These are phyloP conservation scores for Penicillium bialowiezense DNA, from an alignment of 495 filamentous ascomycete genomes.

Conservation along the genomic window DNA sequence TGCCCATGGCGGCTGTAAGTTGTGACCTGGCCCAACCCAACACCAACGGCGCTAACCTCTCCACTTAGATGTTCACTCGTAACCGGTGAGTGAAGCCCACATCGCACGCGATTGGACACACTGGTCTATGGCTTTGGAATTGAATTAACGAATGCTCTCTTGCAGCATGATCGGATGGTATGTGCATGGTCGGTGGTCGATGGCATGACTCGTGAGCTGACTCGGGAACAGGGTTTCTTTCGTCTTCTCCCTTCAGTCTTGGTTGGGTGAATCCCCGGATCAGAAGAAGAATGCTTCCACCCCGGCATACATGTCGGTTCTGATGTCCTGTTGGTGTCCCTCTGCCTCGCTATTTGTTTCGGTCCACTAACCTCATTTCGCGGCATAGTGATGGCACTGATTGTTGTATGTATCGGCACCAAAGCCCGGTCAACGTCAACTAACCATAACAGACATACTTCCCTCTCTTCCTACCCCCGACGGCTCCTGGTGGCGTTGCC, in stretches of 20 bases:
- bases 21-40: neutral
- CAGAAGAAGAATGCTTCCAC: conserved; percentile 63
- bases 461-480: conserved; percentile 75
- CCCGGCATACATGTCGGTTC: conserved; percentile 79
- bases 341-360: neutral
- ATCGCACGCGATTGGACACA: neutral
- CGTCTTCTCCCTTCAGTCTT: conserved; percentile 77
- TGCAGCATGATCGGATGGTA: conserved; percentile 77
- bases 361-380: conserved; percentile 12
- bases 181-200: conserved; percentile 14
- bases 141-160: conserved; percentile 8
- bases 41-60: conserved; percentile 16
- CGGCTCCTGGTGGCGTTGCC: conserved; percentile 35
- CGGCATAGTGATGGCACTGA: conserved; percentile 68
- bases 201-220: conserved; percentile 6
- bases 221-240: conserved; percentile 65
- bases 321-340: conserved; percentile 74
- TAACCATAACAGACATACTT: conserved; percentile 63
- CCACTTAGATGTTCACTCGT: conserved; percentile 73
- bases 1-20: conserved; percentile 87
- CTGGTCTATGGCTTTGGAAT: neutral
- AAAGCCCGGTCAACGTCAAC: neutral
- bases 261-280: conserved; percentile 81
- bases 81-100: conserved; percentile 61
- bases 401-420: conserved; percentile 51